A percentile compares a stretch with the other conserved stretches of the same genome.
Evolutionary conservation across 352 stramenopile genomes (phyloP).

Genomic region (Globisporangium nagaii): DNA sequence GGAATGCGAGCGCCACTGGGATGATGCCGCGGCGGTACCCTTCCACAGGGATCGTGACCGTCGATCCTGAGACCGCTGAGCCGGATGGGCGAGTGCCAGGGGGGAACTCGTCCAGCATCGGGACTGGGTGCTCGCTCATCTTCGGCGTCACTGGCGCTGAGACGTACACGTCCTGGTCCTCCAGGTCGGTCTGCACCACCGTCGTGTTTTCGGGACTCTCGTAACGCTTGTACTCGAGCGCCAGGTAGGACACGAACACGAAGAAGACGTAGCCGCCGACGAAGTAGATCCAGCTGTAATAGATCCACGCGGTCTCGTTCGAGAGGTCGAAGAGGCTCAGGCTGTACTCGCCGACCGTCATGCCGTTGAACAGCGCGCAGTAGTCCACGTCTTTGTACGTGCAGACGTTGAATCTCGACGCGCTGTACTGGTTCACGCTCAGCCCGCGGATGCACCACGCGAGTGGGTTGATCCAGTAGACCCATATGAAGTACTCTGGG

Average conservation of each 20-base stretch:
- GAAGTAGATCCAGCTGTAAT: slow-evolving; percentile 54
- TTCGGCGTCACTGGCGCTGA: slow-evolving; percentile 3
- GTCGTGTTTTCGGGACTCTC: slow-evolving; percentile 42
- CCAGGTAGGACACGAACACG: slow-evolving; percentile 25
- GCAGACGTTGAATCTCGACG: slow-evolving; percentile 34
- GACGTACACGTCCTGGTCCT: slow-evolving; percentile 14
- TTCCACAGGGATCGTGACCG: slow-evolving; percentile 11
- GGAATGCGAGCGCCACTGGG: slow-evolving; percentile 41
- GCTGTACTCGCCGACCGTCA: slow-evolving; percentile 38
- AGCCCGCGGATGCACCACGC: slow-evolving; percentile 58
- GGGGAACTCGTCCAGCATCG: neutral
- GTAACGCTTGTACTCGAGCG: slow-evolving; percentile 49
- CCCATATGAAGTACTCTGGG: slow-evolving; percentile 60
- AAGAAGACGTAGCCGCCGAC: slow-evolving; percentile 38
- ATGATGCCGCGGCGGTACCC: slow-evolving; percentile 8
- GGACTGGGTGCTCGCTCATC: neutral
- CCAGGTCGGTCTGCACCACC: slow-evolving; percentile 24
- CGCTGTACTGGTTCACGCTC: slow-evolving; percentile 60
- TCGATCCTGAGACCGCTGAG: slow-evolving; percentile 3
- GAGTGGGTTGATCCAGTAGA: slow-evolving; percentile 78
- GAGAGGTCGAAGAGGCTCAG: slow-evolving; percentile 46
- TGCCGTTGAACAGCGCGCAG: slow-evolving; percentile 24
- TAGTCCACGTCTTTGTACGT: slow-evolving; percentile 49
- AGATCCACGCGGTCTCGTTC: slow-evolving; percentile 48
- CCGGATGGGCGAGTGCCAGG: neutral